Evolutionary conservation across 495 filamentous ascomycete species (phyloP).

Genomic region (Penicillium macrosclerotiorum): DNA sequence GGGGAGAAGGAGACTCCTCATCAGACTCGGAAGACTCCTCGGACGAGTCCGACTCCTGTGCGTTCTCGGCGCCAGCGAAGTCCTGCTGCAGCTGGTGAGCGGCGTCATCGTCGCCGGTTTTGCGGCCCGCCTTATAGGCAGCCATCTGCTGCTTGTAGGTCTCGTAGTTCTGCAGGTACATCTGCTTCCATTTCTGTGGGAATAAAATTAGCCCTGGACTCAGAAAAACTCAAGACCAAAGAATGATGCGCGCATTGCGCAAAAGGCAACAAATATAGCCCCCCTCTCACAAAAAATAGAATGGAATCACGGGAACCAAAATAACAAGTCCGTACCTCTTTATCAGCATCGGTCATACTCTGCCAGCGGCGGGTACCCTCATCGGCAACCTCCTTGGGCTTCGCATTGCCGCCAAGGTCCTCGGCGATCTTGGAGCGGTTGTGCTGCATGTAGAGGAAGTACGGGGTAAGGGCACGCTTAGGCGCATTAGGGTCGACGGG

Average conservation of each 20-base stretch:
- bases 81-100: conserved; percentile 55
- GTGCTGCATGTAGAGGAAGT: conserved; percentile 88
- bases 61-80: conserved; percentile 48
- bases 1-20: conserved; percentile 44
- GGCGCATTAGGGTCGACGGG: conserved; percentile 88
- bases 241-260: too few species aligned
- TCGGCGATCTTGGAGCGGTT: conserved; percentile 72
- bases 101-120: conserved; percentile 46
- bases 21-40: conserved; percentile 39
- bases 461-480: conserved; percentile 89
- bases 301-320: not conserved
- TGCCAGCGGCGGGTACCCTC: conserved; percentile 83
- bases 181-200: conserved; percentile 70
- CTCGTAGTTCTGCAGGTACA: conserved; percentile 73
- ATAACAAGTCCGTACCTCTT: conserved; percentile 61
- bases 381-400: conserved; percentile 74
- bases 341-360: conserved; percentile 67
- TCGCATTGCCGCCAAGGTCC: conserved; percentile 67
- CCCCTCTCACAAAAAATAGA: too few species aligned
- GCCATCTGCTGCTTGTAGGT: conserved; percentile 65
- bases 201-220: too few species aligned
- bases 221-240: too few species aligned
- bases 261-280: too few species aligned
- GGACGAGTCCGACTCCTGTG: conserved; percentile 14
- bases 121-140: conserved; percentile 60